A percentile compares a stretch with the other conserved stretches of the same genome.
Conservation (phyloP, 2,329 filamentous ascomycete species). For the Colletotrichum paranaense region DNA sequence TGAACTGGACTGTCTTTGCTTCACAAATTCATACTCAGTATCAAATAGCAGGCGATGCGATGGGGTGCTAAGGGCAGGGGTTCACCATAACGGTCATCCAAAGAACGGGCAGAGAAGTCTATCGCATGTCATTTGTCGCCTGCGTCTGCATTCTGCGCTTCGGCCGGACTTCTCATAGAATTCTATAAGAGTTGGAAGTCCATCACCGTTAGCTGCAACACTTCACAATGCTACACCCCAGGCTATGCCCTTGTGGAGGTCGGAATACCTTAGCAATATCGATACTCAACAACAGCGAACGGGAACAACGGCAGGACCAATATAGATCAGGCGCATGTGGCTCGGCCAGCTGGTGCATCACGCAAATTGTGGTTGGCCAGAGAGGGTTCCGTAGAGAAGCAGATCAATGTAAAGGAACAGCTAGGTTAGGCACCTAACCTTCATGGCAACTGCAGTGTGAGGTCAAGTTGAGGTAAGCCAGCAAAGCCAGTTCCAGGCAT, state of each 20-base stretch:
- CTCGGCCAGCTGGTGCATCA: background rate
- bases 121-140: background rate
- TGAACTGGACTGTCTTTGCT: background rate
- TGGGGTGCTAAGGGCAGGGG: conserved; percentile 25
- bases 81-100: conserved; percentile 24
- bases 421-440: background rate
- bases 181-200: background rate
- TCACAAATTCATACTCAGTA: background rate
- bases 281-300: background rate
- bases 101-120: conserved; percentile 4
- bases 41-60: background rate
- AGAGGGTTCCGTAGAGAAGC: background rate
- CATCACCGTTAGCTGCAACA: background rate
- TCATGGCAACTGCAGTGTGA: background rate
- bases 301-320: conserved; percentile 24
- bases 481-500: no score
- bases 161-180: background rate
- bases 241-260: background rate
- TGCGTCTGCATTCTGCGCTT: background rate
- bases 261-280: background rate
- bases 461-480: background rate
- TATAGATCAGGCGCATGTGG: background rate
- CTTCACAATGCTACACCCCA: background rate
- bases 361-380: conserved; percentile 9
- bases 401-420: conserved; percentile 1